A percentile compares a stretch with the other conserved stretches of the same genome.
phyloP scores from a whole-genome alignment of 1,284 basidiomycete species.

The Ustanciosporium gigantosporum region DNA sequence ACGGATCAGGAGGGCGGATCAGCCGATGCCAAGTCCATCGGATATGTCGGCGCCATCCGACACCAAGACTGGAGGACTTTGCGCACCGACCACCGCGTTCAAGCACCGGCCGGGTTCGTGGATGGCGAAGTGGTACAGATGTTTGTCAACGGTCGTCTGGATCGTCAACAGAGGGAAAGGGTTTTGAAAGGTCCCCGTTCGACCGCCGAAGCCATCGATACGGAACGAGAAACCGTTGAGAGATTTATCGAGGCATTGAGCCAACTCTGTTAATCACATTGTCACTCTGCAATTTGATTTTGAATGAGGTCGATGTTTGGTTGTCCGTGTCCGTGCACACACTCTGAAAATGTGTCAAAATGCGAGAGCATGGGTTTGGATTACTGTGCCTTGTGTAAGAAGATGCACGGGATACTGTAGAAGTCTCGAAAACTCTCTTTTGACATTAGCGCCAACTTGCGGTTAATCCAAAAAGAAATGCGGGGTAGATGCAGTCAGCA shows the following conservation, averaged over 20 bases:
- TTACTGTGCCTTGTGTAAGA: no score
- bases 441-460: no score
- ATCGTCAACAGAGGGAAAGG: slow-evolving; percentile 8
- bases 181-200: slow-evolving; percentile 13
- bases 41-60: slow-evolving; percentile 28
- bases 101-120: slow-evolving; percentile 37
- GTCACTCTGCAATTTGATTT: no score
- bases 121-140: slow-evolving; percentile 50
- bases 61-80: slow-evolving; percentile 51
- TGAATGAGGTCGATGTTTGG: no score
- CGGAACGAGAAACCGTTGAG: neutral
- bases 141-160: slow-evolving; percentile 23
- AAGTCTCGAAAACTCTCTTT: no score
- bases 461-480: no score
- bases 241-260: neutral
- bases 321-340: no score
- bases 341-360: no score
- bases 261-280: neutral
- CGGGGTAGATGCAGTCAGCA: no score
- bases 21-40: slow-evolving; percentile 1
- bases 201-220: neutral
- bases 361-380: no score
- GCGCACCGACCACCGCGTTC: slow-evolving; percentile 56
- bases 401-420: no score
- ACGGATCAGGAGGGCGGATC: neutral